Evolutionary conservation across 2,329 filamentous ascomycete species (phyloP).

Genomic region (Penicillium concentricum): DNA sequence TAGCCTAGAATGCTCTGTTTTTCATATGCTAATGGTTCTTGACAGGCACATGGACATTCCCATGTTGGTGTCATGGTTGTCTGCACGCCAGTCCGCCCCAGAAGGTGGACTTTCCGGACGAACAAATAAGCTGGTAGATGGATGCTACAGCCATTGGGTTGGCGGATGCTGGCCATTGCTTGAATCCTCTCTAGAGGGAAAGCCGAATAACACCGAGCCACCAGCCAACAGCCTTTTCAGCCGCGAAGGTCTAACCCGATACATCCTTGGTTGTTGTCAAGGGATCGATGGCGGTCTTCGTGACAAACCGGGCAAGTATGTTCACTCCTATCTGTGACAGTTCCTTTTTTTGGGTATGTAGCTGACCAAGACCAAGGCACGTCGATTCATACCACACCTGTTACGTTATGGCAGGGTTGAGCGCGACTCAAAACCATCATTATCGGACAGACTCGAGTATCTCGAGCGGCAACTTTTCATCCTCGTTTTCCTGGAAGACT

Average conservation of each 20-base stretch:
- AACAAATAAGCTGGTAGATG: constrained; percentile 96
- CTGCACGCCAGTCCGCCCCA: constrained; percentile 81
- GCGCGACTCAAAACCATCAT: constrained; percentile 70
- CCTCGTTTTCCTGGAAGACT: constrained; percentile 42
- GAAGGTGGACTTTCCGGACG: constrained; percentile 92
- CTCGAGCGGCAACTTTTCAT: constrained; percentile 32
- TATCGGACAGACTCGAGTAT: constrained; percentile 43
- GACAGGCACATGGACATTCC: constrained; percentile 72
- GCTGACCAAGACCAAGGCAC: constrained; percentile 49
- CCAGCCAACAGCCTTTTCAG: constrained; percentile 60
- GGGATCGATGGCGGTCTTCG: constrained; percentile 75
- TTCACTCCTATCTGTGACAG: constrained; percentile 21
- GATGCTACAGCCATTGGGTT: constrained; percentile 98
- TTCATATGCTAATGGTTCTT: constrained; percentile 6
- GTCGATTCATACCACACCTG: constrained; percentile 91
- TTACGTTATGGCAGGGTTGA: constrained; percentile 85
- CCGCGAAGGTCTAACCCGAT: constrained; percentile 79
- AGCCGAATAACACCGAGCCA: constrained; percentile 31
- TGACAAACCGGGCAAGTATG: constrained; percentile 90
- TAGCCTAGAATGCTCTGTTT: neutral
- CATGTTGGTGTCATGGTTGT: constrained; percentile 80
- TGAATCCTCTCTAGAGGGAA: constrained; percentile 70
- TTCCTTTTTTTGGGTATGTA: constrained; percentile 5
- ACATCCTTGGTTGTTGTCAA: constrained; percentile 88
- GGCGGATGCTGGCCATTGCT: constrained; percentile 92